phyloP scores from a whole-genome alignment of 768 basidiomycete genomes.

The Psilocybe subaeruginosa region DNA sequence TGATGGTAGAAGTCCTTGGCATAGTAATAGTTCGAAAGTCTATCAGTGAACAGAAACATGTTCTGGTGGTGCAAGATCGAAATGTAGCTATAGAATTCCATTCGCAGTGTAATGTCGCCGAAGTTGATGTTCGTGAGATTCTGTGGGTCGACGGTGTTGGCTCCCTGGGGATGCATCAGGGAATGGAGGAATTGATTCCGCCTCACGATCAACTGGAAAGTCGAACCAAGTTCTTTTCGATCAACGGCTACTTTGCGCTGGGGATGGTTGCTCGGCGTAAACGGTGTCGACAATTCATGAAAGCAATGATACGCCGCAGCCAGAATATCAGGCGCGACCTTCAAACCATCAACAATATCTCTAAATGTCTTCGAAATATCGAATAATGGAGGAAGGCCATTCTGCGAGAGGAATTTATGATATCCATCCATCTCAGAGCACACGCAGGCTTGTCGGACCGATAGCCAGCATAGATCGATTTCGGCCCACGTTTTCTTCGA shows the following conservation, averaged over 20 bases:
- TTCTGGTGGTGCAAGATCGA: constrained; percentile 1
- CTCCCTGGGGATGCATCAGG: neutral
- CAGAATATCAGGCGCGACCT: neutral
- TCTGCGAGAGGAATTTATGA: neutral
- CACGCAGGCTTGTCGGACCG: constrained; percentile 1
- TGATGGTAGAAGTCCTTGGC: neutral
- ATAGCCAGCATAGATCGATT: constrained; percentile 1
- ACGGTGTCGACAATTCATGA: neutral
- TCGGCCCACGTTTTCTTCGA: constrained; percentile 2
- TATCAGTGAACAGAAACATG: neutral
- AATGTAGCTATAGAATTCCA: neutral
- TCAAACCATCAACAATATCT: neutral
- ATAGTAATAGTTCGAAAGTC: neutral
- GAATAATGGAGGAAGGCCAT: neutral
- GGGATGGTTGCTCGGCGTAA: neutral
- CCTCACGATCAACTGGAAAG: neutral
- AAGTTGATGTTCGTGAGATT: neutral
- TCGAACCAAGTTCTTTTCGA: neutral
- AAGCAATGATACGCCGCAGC: constrained; percentile 1
- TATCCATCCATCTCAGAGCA: neutral
- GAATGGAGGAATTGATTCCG: neutral
- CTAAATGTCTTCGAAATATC: neutral
- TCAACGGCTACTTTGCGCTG: neutral
- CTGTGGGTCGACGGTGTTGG: neutral
- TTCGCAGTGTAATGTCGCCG: neutral